These are phyloP conservation scores for Trichoderma gamsii DNA, from an alignment of 495 filamentous ascomycete species.

Conservation along the genomic window DNA sequence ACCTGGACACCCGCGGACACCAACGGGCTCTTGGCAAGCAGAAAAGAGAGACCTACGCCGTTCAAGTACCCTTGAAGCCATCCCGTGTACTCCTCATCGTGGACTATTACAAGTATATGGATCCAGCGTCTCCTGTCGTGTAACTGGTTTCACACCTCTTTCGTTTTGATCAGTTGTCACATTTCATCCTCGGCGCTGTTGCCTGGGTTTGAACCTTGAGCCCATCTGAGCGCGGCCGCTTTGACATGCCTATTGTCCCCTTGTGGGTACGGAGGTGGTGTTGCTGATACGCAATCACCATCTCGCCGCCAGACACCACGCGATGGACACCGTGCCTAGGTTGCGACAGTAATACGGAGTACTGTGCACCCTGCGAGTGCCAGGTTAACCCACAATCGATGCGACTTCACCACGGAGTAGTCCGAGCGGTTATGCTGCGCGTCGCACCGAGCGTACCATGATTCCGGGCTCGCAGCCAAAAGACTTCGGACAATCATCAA, in stretches of 20 bases:
- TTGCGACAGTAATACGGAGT: constrained; percentile 1
- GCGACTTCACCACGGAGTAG: not conserved
- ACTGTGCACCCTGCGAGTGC: not conserved
- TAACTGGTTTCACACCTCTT: not conserved
- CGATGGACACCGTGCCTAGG: not conserved
- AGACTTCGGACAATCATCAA: constrained; percentile 5
- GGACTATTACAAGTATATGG: not conserved
- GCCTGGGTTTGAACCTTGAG: not conserved
- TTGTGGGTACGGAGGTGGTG: constrained; percentile 4
- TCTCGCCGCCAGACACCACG: not conserved
- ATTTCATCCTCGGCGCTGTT: not conserved
- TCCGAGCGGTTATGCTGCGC: not conserved
- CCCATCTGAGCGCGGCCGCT: constrained; percentile 4
- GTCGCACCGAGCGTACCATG: constrained; percentile 4
- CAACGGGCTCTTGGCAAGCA: not conserved
- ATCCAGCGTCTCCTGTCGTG: not conserved
- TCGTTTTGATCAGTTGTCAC: not conserved
- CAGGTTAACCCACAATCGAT: not conserved
- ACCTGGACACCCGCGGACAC: not conserved
- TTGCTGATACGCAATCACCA: not conserved
- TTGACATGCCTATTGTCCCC: not conserved
- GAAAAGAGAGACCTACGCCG: not conserved
- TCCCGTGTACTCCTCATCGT: not conserved
- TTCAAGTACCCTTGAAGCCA: not conserved
- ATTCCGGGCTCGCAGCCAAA: not conserved